phyloP scores from a whole-genome alignment of 441 rosid genomes.

The Hypseocharis bilobata region DNA sequence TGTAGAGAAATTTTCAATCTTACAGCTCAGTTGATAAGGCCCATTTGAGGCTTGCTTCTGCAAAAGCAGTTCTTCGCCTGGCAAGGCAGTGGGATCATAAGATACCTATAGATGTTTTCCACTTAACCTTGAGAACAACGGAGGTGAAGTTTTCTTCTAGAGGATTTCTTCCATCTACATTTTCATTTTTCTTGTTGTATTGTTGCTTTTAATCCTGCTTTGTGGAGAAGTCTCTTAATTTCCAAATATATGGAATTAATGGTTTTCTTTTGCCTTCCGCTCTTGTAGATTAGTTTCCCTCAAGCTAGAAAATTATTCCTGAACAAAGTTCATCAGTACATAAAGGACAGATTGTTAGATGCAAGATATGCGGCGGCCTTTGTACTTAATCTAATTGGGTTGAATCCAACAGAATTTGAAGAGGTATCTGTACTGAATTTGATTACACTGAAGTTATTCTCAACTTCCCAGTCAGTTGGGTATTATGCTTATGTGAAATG shows the following conservation, averaged over 20 bases:
- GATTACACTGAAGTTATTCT: conserved; percentile 19
- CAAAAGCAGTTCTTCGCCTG: conserved; percentile 86
- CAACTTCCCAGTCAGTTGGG: neutral
- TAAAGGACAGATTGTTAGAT: conserved; percentile 83
- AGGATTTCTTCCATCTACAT: conserved; percentile 7
- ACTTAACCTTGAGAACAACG: conserved; percentile 56
- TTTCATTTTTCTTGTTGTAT: conserved; percentile 8
- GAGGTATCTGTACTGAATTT: conserved; percentile 50
- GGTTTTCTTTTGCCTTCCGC: conserved; percentile 10
- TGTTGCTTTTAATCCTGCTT: too few species aligned
- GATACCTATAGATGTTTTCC: conserved; percentile 71
- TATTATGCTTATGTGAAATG: conserved; percentile 8
- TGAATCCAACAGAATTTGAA: conserved; percentile 46
- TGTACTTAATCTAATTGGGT: conserved; percentile 43
- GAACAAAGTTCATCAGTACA: conserved; percentile 78
- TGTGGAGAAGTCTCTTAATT: neutral
- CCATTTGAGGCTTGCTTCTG: conserved; percentile 88
- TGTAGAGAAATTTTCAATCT: conserved; percentile 24
- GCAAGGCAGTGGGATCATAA: conserved; percentile 86
- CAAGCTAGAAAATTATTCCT: conserved; percentile 70
- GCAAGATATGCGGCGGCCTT: conserved; percentile 84
- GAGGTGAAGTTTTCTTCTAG: conserved; percentile 46
- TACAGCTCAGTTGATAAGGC: conserved; percentile 84
- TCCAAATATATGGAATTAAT: conserved; percentile 3
- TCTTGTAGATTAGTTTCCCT: conserved; percentile 61